These are phyloP conservation scores for Gracilaria gracilis DNA, from an alignment of 23 red algal species.

Conservation along the genomic window DNA sequence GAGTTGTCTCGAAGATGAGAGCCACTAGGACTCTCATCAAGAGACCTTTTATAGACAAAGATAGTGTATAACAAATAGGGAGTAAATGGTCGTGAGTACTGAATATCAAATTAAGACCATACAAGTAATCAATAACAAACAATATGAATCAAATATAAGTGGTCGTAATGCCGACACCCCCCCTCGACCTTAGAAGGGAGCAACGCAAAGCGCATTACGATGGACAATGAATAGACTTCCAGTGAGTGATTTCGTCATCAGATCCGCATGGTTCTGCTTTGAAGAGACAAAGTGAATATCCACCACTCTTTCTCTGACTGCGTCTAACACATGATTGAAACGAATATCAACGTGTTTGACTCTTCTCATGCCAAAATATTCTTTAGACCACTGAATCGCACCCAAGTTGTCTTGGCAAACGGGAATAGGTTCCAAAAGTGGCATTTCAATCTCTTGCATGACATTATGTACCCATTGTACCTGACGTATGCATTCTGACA, in stretches of 20 bases:
- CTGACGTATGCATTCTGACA: neutral
- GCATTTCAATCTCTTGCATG: neutral
- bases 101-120: neutral
- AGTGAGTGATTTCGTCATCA: conserved; percentile 28
- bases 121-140: neutral
- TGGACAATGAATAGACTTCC: neutral
- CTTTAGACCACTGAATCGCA: conserved; percentile 23
- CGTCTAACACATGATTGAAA: neutral
- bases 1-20: conserved; percentile 1
- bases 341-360: conserved; percentile 22
- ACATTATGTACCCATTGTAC: neutral
- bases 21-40: neutral
- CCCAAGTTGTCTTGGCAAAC: conserved; percentile 29
- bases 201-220: conserved; percentile 3
- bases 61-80: no score
- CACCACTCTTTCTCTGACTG: neutral
- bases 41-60: neutral
- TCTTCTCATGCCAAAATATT: conserved; percentile 5
- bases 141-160: neutral
- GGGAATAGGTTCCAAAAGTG: neutral
- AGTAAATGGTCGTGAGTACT: no score
- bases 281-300: conserved; percentile 7
- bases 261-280: conserved; percentile 17
- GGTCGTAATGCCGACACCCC: conserved; percentile 1
- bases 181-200: neutral